These are phyloP conservation scores for Leccinum huronense DNA, from an alignment of 1,284 basidiomycete species.

Conservation along the genomic window DNA sequence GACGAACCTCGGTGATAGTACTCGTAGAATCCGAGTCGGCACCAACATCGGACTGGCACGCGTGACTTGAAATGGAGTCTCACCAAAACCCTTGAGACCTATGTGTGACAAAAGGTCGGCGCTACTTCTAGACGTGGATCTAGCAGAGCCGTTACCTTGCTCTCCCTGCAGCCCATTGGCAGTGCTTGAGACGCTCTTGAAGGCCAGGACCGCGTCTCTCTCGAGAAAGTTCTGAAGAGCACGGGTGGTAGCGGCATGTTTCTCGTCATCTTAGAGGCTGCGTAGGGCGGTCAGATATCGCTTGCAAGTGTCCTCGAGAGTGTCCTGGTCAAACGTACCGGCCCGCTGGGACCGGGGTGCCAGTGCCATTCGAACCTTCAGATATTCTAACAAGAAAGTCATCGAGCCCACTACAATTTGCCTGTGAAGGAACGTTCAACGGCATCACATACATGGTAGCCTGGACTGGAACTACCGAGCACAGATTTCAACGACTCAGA, in stretches of 20 bases:
- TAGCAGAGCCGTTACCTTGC: conserved; percentile 48
- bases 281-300: conserved; percentile 82
- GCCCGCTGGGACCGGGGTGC: conserved; percentile 45
- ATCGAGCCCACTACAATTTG: too few relatives aligned
- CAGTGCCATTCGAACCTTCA: conserved; percentile 19
- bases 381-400: too few relatives aligned
- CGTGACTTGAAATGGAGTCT: conserved; percentile 17
- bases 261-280: conserved; percentile 65
- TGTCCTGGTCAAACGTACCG: conserved; percentile 62
- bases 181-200: conserved; percentile 69
- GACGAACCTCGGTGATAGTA: conserved; percentile 59
- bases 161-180: conserved; percentile 64
- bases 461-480: too few relatives aligned
- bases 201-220: conserved; percentile 77
- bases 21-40: too few relatives aligned
- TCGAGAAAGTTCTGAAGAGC: conserved; percentile 80
- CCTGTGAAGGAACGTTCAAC: too few relatives aligned
- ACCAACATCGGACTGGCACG: not conserved
- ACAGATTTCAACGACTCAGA: not conserved
- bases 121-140: conserved; percentile 2
- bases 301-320: conserved; percentile 81
- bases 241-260: conserved; percentile 66
- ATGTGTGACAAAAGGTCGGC: conserved; percentile 17
- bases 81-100: conserved; percentile 98
- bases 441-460: too few relatives aligned